Percentiles rank a stretch among this genome's conserved stretches.
phyloP scores from a whole-genome alignment of 805 yeast genomes.

The Suhomyces faveliae region DNA sequence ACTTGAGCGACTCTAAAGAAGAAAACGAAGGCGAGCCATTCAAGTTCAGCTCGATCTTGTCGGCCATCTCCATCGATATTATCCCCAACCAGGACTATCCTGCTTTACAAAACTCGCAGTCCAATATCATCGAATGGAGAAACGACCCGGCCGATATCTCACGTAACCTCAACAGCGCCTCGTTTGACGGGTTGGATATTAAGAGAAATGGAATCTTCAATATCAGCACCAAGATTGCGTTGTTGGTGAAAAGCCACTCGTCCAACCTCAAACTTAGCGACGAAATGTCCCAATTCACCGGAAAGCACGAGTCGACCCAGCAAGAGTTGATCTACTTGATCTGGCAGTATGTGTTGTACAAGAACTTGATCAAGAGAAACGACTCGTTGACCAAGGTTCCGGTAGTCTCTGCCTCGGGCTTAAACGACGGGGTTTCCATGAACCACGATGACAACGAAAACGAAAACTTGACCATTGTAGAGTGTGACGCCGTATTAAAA shows the following conservation, averaged over 20 bases:
- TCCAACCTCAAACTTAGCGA: constrained; percentile 62
- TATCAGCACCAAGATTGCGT: constrained; percentile 65
- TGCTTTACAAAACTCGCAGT: constrained; percentile 26
- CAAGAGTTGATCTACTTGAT: constrained; percentile 78
- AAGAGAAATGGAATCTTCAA: constrained; percentile 66
- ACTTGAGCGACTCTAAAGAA: constrained; percentile 53
- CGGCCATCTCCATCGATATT: constrained; percentile 82
- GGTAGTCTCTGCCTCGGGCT: constrained; percentile 34
- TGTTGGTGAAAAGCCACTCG: constrained; percentile 59
- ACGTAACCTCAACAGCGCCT: constrained; percentile 24
- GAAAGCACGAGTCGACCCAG: constrained; percentile 75
- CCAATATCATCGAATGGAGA: constrained; percentile 83
- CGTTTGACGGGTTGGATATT: constrained; percentile 86
- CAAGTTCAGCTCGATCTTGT: constrained; percentile 75
- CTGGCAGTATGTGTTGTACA: constrained; percentile 77
- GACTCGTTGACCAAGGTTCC: constrained; percentile 34
- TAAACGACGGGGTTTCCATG: constrained; percentile 4
- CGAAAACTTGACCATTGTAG: constrained; percentile 32
- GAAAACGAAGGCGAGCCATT: constrained; percentile 29
- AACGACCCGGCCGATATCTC: constrained; percentile 45
- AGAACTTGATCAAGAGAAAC: constrained; percentile 47
- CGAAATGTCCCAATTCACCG: constrained; percentile 66
- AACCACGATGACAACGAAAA: constrained; percentile 13
- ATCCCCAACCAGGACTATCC: constrained; percentile 41
- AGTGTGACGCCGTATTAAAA: constrained; percentile 45